Percentiles rank a stretch among this genome's conserved stretches.
phyloP scores from a whole-genome alignment of 2,329 filamentous ascomycete species.

The Trematosphaeria pertusa region DNA sequence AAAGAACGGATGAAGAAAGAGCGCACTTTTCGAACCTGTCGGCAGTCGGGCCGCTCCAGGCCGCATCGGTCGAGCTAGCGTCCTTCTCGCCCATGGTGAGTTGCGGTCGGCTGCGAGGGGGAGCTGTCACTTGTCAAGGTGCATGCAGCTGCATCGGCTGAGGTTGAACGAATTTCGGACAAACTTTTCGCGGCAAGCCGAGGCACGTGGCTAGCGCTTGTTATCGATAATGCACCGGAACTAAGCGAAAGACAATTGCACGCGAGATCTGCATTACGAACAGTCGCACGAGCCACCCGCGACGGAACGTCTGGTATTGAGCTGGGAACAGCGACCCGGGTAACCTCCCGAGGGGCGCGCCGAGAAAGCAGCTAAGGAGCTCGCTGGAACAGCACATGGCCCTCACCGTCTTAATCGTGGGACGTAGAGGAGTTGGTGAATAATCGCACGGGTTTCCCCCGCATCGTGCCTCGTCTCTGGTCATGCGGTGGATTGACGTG shows the following conservation, averaged over 20 bases:
- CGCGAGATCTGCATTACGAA: slow-evolving; percentile 15
- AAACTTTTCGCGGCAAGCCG: slow-evolving; percentile 10
- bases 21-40: slow-evolving; percentile 50
- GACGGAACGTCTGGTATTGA: neutral
- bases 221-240: neutral
- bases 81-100: slow-evolving; percentile 19
- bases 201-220: slow-evolving; percentile 5
- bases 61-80: slow-evolving; percentile 24
- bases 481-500: too few relatives aligned
- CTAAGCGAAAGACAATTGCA: neutral
- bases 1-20: too few relatives aligned
- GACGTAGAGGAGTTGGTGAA: too few relatives aligned
- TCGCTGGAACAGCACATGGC: too few relatives aligned
- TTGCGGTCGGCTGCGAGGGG: neutral
- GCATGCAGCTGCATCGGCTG: slow-evolving; percentile 12
- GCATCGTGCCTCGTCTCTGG: too few relatives aligned
- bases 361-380: too few relatives aligned
- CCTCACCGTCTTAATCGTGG: too few relatives aligned
- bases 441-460: too few relatives aligned
- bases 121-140: slow-evolving; percentile 14
- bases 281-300: slow-evolving; percentile 8
- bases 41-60: slow-evolving; percentile 43
- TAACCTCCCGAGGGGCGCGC: too few relatives aligned
- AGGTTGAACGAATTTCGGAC: slow-evolving; percentile 12
- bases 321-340: too few relatives aligned